Evolutionary conservation across 2,329 filamentous ascomycete genomes (phyloP).

Genomic region (Colletotrichum australisinense): DNA sequence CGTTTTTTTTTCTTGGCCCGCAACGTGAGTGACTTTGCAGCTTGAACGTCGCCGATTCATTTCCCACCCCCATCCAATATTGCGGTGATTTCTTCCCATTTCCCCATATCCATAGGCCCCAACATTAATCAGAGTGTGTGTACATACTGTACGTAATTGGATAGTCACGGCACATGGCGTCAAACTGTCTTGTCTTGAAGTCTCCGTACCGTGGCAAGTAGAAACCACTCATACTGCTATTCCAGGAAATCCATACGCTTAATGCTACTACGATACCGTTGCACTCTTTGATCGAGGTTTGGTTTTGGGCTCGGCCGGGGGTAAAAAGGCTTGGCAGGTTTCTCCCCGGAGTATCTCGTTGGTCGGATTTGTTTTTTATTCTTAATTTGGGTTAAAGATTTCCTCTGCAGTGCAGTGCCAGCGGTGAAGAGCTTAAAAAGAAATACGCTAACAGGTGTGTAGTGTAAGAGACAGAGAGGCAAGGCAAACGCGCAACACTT

Average conservation of each 20-base stretch:
- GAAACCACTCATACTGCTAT: slow-evolving; percentile 2
- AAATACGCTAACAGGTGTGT: not conserved
- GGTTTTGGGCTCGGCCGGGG: slow-evolving; percentile 25
- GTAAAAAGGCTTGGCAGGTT: slow-evolving; percentile 24
- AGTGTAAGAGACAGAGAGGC: not conserved
- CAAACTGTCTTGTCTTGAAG: not conserved
- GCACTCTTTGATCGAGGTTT: slow-evolving; percentile 10
- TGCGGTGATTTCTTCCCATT: slow-evolving; percentile 17
- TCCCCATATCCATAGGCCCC: slow-evolving; percentile 14
- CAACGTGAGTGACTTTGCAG: not conserved
- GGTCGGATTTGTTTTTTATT: not conserved
- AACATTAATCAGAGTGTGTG: not conserved
- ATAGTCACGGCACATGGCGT: not conserved
- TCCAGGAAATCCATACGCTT: slow-evolving; percentile 13
- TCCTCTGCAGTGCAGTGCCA: not conserved
- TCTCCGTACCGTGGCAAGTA: not conserved
- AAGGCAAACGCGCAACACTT: not conserved
- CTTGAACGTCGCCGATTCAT: slow-evolving; percentile 16
- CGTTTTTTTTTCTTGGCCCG: slow-evolving; percentile 21
- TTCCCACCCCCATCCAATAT: slow-evolving; percentile 25
- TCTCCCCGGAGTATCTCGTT: slow-evolving; percentile 5
- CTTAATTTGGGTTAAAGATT: slow-evolving; percentile 6
- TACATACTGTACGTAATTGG: not conserved
- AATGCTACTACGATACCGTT: slow-evolving; percentile 3
- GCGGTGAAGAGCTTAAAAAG: not conserved